Conservation (phyloP, 257 asterid species). For the Solanum pimpinellifolium region DNA sequence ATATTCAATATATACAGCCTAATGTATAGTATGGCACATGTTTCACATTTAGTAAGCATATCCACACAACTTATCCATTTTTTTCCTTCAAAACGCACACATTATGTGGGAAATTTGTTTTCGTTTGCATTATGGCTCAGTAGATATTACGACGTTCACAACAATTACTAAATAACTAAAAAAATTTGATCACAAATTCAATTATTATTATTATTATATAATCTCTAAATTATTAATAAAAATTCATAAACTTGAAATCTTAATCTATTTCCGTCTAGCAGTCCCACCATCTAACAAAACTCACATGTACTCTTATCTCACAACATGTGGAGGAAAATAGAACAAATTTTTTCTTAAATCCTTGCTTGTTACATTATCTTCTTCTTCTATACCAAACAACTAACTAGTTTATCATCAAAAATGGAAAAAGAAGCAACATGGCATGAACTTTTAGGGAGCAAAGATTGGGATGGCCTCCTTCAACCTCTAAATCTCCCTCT, state of each 20-base stretch:
- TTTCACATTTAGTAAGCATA: neutral
- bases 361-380: neutral
- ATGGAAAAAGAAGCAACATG: slow-evolving; percentile 27
- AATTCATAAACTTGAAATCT: neutral
- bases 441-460: slow-evolving; percentile 53
- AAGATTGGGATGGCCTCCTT: slow-evolving; percentile 60
- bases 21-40: neutral
- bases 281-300: neutral
- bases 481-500: slow-evolving; percentile 53
- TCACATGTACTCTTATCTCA: neutral
- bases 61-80: neutral
- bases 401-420: neutral
- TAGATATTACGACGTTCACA: no score
- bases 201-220: neutral
- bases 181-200: neutral
- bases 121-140: neutral
- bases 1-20: neutral
- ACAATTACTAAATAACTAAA: neutral
- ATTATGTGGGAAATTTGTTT: neutral
- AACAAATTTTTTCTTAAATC: neutral
- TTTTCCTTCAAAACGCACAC: neutral
- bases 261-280: rapidly evolving
- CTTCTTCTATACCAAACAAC: neutral
- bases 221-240: neutral
- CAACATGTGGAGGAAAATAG: neutral